Evolutionary conservation across 176 grass and related monocot species (phyloP).

Genomic region (Lolium multiflorum): DNA sequence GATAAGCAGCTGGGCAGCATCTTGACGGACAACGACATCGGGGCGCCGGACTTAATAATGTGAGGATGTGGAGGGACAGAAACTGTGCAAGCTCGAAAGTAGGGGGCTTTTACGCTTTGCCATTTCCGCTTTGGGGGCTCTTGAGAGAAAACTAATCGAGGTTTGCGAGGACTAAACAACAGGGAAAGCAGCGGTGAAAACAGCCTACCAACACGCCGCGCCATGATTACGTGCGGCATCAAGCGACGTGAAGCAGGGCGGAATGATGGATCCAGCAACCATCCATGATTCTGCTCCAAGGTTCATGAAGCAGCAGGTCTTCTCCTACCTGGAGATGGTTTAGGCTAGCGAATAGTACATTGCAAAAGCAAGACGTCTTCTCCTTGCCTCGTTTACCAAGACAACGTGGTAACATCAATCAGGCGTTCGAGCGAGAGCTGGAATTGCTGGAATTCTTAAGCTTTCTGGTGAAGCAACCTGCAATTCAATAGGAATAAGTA

Average conservation of each 20-base stretch:
- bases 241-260: conserved; percentile 33
- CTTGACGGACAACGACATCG: background rate
- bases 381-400: background rate
- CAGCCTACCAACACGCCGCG: background rate
- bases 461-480: background rate
- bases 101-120: background rate
- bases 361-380: too few relatives aligned
- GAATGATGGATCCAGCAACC: conserved; percentile 12
- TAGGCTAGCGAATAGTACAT: background rate
- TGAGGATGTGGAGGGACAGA: background rate
- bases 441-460: background rate
- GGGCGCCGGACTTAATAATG: background rate
- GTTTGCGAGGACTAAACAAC: background rate
- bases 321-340: background rate
- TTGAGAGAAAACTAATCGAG: background rate
- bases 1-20: too few relatives aligned
- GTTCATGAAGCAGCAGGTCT: conserved; percentile 2
- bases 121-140: conserved; percentile 6
- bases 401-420: background rate
- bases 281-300: conserved; percentile 28
- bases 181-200: conserved; percentile 22
- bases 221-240: conserved; percentile 39
- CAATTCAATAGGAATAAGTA: background rate
- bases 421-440: background rate
- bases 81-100: background rate